Base-by-base conservation (phyloP, 139 green algal species). In the Closterium sp. region DNA sequence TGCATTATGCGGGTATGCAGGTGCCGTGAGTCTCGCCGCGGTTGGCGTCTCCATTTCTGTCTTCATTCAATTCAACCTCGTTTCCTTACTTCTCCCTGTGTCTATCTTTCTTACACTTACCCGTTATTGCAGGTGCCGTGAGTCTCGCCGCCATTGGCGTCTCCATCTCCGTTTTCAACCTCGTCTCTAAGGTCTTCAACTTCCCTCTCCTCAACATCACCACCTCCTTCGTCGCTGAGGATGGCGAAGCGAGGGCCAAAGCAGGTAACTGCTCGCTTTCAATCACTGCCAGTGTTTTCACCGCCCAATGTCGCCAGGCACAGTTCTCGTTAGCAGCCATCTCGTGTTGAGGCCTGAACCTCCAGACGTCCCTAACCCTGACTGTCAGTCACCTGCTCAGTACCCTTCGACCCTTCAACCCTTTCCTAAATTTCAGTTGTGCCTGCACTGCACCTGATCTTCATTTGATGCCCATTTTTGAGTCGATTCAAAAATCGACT, bases 111-210 rank as follows among this genome's bases (percentile, higher is more conserved):
- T 6, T 94, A 90, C 34, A 94, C 92, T 28, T 93, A 69, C 19
- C 91, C 94, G 30, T 84, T 94, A n/a, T n/a, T 86, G 31, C 91
- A 94, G 91, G 91, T 21, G 66, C 91, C 28, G 91, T 89, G 81
- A 32, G 92, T 30, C 69, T 94, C 43, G 91, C 90, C 23, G 92
- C 92, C 28, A 87, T 91, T 32, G 92, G 92, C 31, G 76, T 94
- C 38, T 94, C 92, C 9, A 88, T 94, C 83, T 91, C 91, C 1
- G 87, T 94, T 9, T 94, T 94, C 90, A 94, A 94, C 55, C 43
- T 94, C 33, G 86, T 94, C 43, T 94, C 86, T 0, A 94, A 94
- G 88, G 38, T 94, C 25, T 94, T 94, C 90, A 94, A 94, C 86
- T 91, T 94, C 86, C 92, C 92, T 7, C 91, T 94, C 21, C 92